Evolutionary conservation across 148 eudicot genomes (phyloP).

Genomic region (Camellia sinensis): DNA sequence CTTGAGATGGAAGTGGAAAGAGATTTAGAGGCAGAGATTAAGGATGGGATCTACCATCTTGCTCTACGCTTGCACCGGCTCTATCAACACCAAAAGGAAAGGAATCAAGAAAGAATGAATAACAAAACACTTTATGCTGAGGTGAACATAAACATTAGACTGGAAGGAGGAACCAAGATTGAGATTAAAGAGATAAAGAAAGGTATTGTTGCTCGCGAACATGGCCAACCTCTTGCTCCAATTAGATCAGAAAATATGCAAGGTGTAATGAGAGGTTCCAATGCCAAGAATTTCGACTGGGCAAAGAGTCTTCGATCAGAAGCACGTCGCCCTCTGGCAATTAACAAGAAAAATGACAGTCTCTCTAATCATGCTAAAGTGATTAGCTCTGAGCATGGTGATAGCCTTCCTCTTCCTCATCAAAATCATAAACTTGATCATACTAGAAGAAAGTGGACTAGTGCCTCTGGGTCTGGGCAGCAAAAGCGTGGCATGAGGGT

Average conservation of each 20-base stretch:
- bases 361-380: neutral
- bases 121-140: constrained; percentile 27
- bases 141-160: constrained; percentile 50
- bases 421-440: neutral
- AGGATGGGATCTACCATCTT: constrained; percentile 60
- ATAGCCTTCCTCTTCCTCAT: neutral
- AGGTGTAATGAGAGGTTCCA: neutral
- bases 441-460: neutral
- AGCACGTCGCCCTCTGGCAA: neutral
- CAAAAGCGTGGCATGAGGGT: neutral
- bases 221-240: neutral
- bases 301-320: constrained; percentile 47
- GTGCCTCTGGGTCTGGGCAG: neutral
- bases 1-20: constrained; percentile 62
- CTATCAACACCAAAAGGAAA: constrained; percentile 49
- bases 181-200: constrained; percentile 57
- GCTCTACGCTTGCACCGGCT: constrained; percentile 59
- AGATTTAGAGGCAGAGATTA: constrained; percentile 66
- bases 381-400: neutral
- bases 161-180: constrained; percentile 59
- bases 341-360: neutral
- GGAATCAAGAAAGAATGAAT: constrained; percentile 11
- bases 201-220: neutral
- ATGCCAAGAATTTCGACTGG: constrained; percentile 46
- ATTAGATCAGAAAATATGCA: neutral